These are phyloP conservation scores for Penicillium turbatum DNA, from an alignment of 495 filamentous ascomycete genomes.

Conservation along the genomic window DNA sequence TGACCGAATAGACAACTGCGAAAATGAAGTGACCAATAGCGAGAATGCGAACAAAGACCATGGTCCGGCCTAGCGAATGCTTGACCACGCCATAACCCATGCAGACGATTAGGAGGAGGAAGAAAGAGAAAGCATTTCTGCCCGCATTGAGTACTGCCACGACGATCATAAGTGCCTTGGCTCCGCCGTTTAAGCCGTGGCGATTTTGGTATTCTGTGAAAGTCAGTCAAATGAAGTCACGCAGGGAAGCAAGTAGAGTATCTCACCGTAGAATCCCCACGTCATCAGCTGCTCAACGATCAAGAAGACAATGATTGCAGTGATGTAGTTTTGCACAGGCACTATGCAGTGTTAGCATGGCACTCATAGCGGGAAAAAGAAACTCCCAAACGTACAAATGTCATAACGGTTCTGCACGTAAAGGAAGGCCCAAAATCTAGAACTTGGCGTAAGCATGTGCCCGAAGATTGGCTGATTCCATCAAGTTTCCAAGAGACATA, in stretches of 20 bases:
- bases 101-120: conserved; percentile 95
- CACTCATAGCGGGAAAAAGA: background rate
- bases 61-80: conserved; percentile 84
- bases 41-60: conserved; percentile 89
- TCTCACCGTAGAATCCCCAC: conserved; percentile 83
- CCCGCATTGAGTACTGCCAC: conserved; percentile 89
- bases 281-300: conserved; percentile 96
- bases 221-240: conserved; percentile 15
- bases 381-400: conserved; percentile 57
- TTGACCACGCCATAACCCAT: conserved; percentile 99
- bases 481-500: conserved; percentile 32
- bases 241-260: background rate
- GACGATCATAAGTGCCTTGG: conserved; percentile 80
- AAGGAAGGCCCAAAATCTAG: conserved; percentile 84
- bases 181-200: conserved; percentile 72
- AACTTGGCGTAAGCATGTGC: conserved; percentile 19
- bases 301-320: conserved; percentile 91
- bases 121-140: conserved; percentile 97
- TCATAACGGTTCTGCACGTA: conserved; percentile 93
- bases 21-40: conserved; percentile 93
- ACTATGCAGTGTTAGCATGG: conserved; percentile 51
- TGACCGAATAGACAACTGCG: conserved; percentile 87
- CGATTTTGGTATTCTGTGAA: conserved; percentile 78
- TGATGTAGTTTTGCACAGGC: conserved; percentile 99
- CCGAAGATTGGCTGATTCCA: background rate